These are phyloP conservation scores for Penicillium canescens DNA, from an alignment of 495 filamentous ascomycete species.

Conservation along the genomic window DNA sequence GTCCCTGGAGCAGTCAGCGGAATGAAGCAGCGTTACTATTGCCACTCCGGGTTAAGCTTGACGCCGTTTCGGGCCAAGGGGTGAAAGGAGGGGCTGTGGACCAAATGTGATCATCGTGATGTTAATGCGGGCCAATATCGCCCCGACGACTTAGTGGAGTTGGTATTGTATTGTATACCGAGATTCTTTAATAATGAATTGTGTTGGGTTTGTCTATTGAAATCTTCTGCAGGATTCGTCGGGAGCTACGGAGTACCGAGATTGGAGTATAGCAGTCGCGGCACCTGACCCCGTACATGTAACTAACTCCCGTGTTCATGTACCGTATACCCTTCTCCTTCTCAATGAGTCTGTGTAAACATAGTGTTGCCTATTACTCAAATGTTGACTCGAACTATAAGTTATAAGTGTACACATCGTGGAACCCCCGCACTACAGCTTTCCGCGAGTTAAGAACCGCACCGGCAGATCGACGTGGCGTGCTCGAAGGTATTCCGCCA, in stretches of 20 bases:
- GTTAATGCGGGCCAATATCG: constrained; percentile 20
- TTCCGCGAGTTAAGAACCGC: constrained; percentile 38
- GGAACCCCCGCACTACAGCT: constrained; percentile 19
- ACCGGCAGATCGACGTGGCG: constrained; percentile 51
- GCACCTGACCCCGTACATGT: no score
- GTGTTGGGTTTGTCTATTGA: no score
- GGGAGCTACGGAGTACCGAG: no score
- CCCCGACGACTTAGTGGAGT: constrained; percentile 42
- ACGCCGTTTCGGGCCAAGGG: background rate
- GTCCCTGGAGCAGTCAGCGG: no score
- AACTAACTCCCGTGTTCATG: no score
- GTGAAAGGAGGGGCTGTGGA: constrained; percentile 8
- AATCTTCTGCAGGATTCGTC: no score
- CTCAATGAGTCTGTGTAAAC: background rate
- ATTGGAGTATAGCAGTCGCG: no score
- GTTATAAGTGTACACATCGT: background rate
- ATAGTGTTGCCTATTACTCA: background rate
- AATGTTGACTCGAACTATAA: no score
- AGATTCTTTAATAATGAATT: background rate
- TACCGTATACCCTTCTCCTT: no score
- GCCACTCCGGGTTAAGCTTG: background rate
- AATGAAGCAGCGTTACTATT: background rate
- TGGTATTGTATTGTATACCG: background rate
- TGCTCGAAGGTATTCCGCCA: constrained; percentile 53
- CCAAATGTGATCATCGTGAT: constrained; percentile 21